Conservation (phyloP, 2,329 filamentous ascomycete genomes). For the Coniochaeta hoffmannii region DNA sequence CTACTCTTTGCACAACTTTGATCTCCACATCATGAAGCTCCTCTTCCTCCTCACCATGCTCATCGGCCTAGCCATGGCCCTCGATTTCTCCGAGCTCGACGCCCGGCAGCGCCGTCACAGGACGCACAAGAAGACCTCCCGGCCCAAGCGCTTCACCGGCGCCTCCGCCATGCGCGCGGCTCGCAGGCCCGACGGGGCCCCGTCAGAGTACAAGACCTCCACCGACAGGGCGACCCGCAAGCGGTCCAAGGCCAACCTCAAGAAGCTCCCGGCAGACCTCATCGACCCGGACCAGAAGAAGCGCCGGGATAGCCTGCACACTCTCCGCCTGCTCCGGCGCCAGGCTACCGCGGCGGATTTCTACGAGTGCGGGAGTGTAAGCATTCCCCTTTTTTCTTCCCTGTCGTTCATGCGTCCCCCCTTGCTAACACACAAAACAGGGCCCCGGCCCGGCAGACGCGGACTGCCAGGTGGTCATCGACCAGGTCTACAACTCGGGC, state of each 20-base stretch:
- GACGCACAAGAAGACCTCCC: conserved; percentile 7
- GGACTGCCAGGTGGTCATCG: conserved; percentile 25
- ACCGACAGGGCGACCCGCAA: conserved; percentile 13
- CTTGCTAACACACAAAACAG: conserved; percentile 9
- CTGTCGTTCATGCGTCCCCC: background rate
- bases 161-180: conserved; percentile 9
- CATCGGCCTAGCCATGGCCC: conserved; percentile 15
- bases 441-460: conserved; percentile 17
- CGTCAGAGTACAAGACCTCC: conserved; percentile 14
- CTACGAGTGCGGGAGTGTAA: conserved; percentile 26
- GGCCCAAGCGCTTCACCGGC: conserved; percentile 8
- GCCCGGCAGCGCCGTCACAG: conserved; percentile 5
- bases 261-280: conserved; percentile 14
- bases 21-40: conserved; percentile 17
- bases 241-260: conserved; percentile 15
- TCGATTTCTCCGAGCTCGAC: conserved; percentile 10
- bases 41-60: conserved; percentile 16
- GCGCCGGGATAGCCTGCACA: conserved; percentile 11
- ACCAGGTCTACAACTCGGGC: conserved; percentile 19
- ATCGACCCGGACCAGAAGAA: conserved; percentile 8
- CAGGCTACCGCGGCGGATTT: conserved; percentile 20
- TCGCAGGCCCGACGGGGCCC: conserved; percentile 11
- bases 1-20: background rate
- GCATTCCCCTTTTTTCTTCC: conserved; percentile 5
- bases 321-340: conserved; percentile 12